Conservation (phyloP, 208 protist species). For the Wallacemonas rigidus region DNA sequence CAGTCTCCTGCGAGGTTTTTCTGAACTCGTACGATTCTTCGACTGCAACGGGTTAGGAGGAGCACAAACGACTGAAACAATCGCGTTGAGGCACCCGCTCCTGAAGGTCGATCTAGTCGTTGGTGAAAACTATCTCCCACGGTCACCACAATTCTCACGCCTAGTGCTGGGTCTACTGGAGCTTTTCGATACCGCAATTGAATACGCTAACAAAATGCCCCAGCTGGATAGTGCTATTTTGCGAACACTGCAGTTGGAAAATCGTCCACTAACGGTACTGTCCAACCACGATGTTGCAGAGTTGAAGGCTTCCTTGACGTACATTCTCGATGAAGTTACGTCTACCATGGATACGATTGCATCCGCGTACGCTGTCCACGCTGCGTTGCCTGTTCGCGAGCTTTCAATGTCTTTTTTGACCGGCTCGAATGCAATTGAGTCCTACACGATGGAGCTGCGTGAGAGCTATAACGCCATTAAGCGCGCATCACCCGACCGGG, state of each 20-base stretch:
- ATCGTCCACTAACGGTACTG: slow-evolving; percentile 28
- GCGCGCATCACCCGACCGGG: slow-evolving; percentile 51
- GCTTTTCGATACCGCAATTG: slow-evolving; percentile 64
- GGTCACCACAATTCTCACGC: slow-evolving; percentile 56
- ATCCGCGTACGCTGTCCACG: slow-evolving; percentile 47
- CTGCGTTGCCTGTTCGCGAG: slow-evolving; percentile 48
- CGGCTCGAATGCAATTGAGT: slow-evolving; percentile 31
- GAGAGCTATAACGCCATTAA: slow-evolving; percentile 47
- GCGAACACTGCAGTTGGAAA: slow-evolving; percentile 57
- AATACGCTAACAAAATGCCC: slow-evolving; percentile 60
- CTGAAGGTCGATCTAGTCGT: slow-evolving; percentile 59
- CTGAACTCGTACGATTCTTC: slow-evolving; percentile 65
- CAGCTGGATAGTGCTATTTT: slow-evolving; percentile 55
- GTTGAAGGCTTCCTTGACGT: slow-evolving; percentile 24
- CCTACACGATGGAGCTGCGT: slow-evolving; percentile 39
- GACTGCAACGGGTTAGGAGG: slow-evolving; percentile 26
- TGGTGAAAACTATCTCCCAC: slow-evolving; percentile 54
- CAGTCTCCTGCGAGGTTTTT: slow-evolving; percentile 57
- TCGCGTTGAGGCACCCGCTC: slow-evolving; percentile 40
- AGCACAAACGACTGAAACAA: slow-evolving; percentile 30
- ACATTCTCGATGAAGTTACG: slow-evolving; percentile 42
- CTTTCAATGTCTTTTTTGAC: slow-evolving; percentile 34
- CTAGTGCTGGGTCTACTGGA: slow-evolving; percentile 65
- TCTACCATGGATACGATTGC: slow-evolving; percentile 48
- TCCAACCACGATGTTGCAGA: neutral